phyloP scores from a whole-genome alignment of 2,329 filamentous ascomycete species.

The Nemania abortiva region DNA sequence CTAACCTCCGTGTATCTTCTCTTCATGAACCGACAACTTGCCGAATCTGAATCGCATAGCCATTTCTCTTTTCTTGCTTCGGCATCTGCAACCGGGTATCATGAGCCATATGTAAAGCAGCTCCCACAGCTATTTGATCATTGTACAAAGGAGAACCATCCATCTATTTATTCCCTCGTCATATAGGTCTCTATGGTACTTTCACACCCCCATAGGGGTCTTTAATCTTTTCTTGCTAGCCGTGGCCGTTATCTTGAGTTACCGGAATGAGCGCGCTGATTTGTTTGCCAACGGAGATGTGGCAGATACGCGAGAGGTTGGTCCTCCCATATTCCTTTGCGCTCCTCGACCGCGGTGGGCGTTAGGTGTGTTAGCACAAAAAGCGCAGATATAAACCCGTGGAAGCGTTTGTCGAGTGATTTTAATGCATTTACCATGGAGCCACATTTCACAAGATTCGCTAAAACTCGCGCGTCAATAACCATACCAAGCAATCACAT shows the following conservation, averaged over 20 bases:
- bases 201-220: background rate
- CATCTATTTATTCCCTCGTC: slow-evolving; percentile 18
- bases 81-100: slow-evolving; percentile 32
- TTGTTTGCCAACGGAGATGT: slow-evolving; percentile 61
- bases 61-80: slow-evolving; percentile 16
- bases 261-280: slow-evolving; percentile 60
- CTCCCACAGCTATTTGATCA: background rate
- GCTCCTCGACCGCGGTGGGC: slow-evolving; percentile 62
- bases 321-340: slow-evolving; percentile 50
- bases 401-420: slow-evolving; percentile 69
- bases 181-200: background rate
- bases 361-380: slow-evolving; percentile 71
- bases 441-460: slow-evolving; percentile 74
- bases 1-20: slow-evolving; percentile 13
- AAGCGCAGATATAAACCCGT: slow-evolving; percentile 72
- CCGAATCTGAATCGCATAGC: slow-evolving; percentile 10
- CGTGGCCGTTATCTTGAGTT: slow-evolving; percentile 33
- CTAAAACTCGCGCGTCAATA: slow-evolving; percentile 53
- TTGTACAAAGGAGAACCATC: slow-evolving; percentile 31
- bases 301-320: slow-evolving; percentile 46
- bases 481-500: background rate
- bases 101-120: slow-evolving; percentile 17
- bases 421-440: slow-evolving; percentile 73
- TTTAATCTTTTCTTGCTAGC: background rate
- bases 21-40: slow-evolving; percentile 15